These are phyloP conservation scores for Pythium brassicae DNA, from an alignment of 352 stramenopile species.

Conservation along the genomic window DNA sequence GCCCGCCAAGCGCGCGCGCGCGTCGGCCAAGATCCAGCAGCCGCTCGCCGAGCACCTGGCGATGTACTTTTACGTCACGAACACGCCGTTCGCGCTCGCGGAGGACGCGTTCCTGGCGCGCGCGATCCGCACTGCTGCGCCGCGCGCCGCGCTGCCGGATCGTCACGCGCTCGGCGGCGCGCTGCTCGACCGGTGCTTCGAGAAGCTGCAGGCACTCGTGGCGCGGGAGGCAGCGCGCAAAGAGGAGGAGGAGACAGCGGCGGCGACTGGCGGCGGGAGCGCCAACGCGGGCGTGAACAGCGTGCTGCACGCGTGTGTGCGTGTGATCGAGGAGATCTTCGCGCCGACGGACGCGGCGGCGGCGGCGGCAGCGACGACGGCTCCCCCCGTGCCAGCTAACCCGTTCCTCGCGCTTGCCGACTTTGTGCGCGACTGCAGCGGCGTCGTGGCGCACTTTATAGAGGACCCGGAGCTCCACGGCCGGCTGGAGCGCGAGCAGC, in stretches of 20 bases:
- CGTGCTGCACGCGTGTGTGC: slow-evolving; percentile 4
- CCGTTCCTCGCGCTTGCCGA: slow-evolving; percentile 8
- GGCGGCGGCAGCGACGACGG: not conserved
- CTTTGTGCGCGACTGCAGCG: slow-evolving; percentile 16
- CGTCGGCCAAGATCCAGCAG: too few relatives aligned
- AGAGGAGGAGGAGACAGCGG: not conserved
- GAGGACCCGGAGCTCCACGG: slow-evolving; percentile 1
- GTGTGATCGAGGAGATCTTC: slow-evolving; percentile 19
- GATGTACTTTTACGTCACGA: slow-evolving; percentile 26
- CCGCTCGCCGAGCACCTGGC: slow-evolving; percentile 13
- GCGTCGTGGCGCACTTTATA: slow-evolving; percentile 16
- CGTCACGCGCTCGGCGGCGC: slow-evolving; percentile 8
- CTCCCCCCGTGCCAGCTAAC: not conserved
- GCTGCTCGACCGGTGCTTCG: slow-evolving; percentile 19
- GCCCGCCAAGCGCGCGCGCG: not conserved
- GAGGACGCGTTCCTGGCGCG: slow-evolving; percentile 15
- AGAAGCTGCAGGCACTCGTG: not conserved
- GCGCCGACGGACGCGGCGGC: not conserved
- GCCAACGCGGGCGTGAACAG: slow-evolving; percentile 4
- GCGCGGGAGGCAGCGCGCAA: too few relatives aligned
- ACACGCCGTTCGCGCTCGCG: slow-evolving; percentile 5
- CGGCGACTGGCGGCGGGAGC: not conserved
- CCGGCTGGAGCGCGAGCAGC: slow-evolving; percentile 5
- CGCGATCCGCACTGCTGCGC: slow-evolving; percentile 8
- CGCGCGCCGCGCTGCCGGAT: not conserved